phyloP scores from a whole-genome alignment of 2,329 filamentous ascomycete genomes.

The Pyrenophora teres region DNA sequence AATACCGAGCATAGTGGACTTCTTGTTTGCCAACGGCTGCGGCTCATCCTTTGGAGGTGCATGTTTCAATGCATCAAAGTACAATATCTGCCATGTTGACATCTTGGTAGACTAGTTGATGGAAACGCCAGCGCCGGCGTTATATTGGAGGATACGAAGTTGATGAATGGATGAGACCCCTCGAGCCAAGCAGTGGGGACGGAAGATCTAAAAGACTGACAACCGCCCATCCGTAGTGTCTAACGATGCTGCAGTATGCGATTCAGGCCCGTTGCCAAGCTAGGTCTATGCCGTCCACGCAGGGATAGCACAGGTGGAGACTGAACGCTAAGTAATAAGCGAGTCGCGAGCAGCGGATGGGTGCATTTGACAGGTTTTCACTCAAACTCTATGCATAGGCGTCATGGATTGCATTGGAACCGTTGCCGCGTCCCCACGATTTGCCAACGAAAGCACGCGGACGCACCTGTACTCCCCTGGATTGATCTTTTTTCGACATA shows the following conservation, averaged over 20 bases:
- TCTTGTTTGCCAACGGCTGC: constrained; percentile 32
- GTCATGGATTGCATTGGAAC: background rate
- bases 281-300: constrained; percentile 5
- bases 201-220: constrained; percentile 10
- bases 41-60: constrained; percentile 36
- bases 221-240: constrained; percentile 1
- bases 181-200: constrained; percentile 2
- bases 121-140: constrained; percentile 6
- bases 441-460: background rate
- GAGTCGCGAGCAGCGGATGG: constrained; percentile 3
- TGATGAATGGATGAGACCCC: constrained; percentile 1
- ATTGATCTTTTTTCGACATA: too few relatives aligned
- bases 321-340: constrained; percentile 5
- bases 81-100: constrained; percentile 24
- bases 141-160: constrained; percentile 1
- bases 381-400: constrained; percentile 4
- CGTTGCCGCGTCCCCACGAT: background rate
- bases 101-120: constrained; percentile 12
- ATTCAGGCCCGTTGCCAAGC: constrained; percentile 13
- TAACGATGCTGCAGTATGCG: constrained; percentile 4
- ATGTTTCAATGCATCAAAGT: constrained; percentile 25
- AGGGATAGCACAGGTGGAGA: constrained; percentile 5
- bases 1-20: constrained; percentile 31
- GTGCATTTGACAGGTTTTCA: constrained; percentile 12
- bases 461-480: too few relatives aligned